These are phyloP conservation scores for Leccinellum luteum DNA, from an alignment of 768 basidiomycete genomes.

Conservation along the genomic window DNA sequence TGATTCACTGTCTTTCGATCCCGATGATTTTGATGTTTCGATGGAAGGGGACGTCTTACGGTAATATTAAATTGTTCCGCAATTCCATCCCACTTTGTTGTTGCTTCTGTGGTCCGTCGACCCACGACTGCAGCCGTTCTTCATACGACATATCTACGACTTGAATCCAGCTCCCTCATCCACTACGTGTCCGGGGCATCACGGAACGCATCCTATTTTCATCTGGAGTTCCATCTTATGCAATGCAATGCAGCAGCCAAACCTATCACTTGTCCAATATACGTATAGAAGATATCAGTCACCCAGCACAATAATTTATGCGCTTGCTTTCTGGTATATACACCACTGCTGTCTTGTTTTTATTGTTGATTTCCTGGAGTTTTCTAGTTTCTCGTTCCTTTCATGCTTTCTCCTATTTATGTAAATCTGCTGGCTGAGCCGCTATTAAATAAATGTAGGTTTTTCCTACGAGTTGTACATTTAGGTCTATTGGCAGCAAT, in stretches of 20 bases:
- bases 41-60: conserved; percentile 16
- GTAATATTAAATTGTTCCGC: conserved; percentile 11
- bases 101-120: neutral
- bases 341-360: conserved; percentile 13
- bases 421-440: conserved; percentile 14
- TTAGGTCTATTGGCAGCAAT: neutral
- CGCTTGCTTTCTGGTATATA: conserved; percentile 13
- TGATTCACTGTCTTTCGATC: conserved; percentile 66
- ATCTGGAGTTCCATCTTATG: neutral
- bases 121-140: neutral
- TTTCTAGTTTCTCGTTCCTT: neutral
- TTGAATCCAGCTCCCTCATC: conserved; percentile 3
- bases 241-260: conserved; percentile 6
- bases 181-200: neutral
- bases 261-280: neutral
- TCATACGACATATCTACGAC: conserved; percentile 8
- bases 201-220: neutral
- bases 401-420: conserved; percentile 3
- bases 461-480: conserved; percentile 1
- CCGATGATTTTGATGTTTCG: conserved; percentile 45
- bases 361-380: conserved; percentile 6
- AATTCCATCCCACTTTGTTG: neutral
- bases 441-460: neutral
- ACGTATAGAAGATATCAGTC: conserved; percentile 13
- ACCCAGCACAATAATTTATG: conserved; percentile 13